Conservation (phyloP, 2,329 filamentous ascomycete genomes). For the Pseudogymnoascus pannorum region DNA sequence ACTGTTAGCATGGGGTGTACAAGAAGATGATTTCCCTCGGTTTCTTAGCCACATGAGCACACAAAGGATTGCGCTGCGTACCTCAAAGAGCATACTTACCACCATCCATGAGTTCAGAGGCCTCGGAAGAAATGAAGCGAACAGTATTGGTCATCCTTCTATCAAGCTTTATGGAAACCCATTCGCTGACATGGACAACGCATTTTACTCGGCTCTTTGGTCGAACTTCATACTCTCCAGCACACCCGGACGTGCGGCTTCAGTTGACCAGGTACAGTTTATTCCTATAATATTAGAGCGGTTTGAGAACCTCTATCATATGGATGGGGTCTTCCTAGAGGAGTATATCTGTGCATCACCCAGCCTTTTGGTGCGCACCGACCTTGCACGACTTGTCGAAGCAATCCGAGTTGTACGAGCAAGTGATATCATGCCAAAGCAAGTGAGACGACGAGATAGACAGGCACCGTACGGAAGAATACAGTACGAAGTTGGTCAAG, state of each 20-base stretch:
- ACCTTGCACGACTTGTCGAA: constrained; percentile 36
- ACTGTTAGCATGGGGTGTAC: constrained; percentile 41
- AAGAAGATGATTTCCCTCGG: constrained; percentile 37
- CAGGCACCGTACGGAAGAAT: constrained; percentile 35
- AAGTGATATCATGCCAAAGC: constrained; percentile 48
- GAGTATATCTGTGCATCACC: constrained; percentile 25
- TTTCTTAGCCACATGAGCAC: constrained; percentile 60
- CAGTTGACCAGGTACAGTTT: constrained; percentile 25
- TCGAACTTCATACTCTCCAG: constrained; percentile 30
- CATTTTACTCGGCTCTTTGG: constrained; percentile 33
- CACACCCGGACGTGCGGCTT: constrained; percentile 19
- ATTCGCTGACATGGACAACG: constrained; percentile 30
- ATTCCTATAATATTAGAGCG: constrained; percentile 29
- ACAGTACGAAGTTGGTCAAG: constrained; percentile 66
- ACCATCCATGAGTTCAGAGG: constrained; percentile 51
- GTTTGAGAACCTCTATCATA: constrained; percentile 31
- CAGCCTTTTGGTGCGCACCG: constrained; percentile 7
- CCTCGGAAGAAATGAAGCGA: constrained; percentile 16
- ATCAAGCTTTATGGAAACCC: constrained; percentile 26
- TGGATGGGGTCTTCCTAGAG: constrained; percentile 33
- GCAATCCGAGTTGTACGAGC: constrained; percentile 48
- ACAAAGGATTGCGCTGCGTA: constrained; percentile 64
- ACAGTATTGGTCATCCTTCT: constrained; percentile 30
- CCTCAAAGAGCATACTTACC: constrained; percentile 72
- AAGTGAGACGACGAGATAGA: constrained; percentile 30